These are phyloP conservation scores for Symmetrospora coprosmae DNA, from an alignment of 768 basidiomycete species.

Conservation along the genomic window DNA sequence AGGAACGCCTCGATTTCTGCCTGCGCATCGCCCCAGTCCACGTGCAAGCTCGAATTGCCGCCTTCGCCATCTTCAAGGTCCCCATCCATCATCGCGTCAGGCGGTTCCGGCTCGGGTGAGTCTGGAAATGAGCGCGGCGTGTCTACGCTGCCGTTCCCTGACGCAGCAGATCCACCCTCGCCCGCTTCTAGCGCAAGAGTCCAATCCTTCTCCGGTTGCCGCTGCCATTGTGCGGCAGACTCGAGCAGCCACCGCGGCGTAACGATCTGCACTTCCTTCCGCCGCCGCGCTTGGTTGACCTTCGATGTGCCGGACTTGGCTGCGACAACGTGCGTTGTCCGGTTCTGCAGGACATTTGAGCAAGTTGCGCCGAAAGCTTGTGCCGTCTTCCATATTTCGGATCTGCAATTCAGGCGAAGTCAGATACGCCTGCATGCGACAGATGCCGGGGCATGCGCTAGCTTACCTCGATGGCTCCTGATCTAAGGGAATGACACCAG, in stretches of 20 bases:
- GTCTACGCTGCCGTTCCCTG: constrained; percentile 44
- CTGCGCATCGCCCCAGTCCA: constrained; percentile 71
- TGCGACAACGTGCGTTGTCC: constrained; percentile 80
- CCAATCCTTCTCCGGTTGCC: constrained; percentile 64
- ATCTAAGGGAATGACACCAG: constrained; percentile 86
- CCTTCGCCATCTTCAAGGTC: constrained; percentile 16
- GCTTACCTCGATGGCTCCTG: constrained; percentile 53
- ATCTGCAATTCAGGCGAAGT: constrained; percentile 24
- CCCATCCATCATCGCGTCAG: neutral
- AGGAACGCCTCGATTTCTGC: constrained; percentile 76
- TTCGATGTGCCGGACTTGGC: constrained; percentile 87
- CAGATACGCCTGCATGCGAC: neutral
- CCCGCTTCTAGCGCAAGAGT: constrained; percentile 36
- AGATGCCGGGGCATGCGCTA: neutral
- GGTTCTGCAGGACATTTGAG: constrained; percentile 50
- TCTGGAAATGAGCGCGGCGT: constrained; percentile 30
- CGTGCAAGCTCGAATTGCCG: constrained; percentile 41
- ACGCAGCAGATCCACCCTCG: neutral
- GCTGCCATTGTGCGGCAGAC: constrained; percentile 72
- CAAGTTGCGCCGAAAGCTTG: constrained; percentile 76
- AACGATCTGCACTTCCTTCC: constrained; percentile 67
- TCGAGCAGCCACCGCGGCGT: constrained; percentile 81
- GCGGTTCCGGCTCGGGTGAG: constrained; percentile 33
- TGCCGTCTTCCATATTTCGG: constrained; percentile 71
- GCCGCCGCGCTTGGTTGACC: constrained; percentile 64